Evolutionary conservation across 495 filamentous ascomycete species (phyloP), one percentile per base, ranked within the genome.

Genomic region (Penicillium bovifimosum): DNA sequence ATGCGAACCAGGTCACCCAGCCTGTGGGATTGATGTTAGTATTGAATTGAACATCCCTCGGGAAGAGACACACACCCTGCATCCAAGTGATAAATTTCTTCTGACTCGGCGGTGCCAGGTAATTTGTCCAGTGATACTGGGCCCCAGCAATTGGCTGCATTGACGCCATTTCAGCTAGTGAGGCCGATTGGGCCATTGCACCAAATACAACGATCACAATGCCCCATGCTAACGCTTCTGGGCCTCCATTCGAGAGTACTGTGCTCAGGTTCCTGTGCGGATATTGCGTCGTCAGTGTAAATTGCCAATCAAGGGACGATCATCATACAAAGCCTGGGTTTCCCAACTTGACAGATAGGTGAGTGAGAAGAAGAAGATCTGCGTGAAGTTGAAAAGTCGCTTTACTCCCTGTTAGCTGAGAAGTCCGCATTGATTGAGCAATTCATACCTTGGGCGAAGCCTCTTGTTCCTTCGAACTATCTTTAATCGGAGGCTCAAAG

Each of bases 51-150:
- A 5, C 3, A 50, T 3, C 5, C 14, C 6, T 39, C 8, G 11
- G 27, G 11, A 16, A 26, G 4, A 20, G 4, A 20, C 2, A 31
- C 43, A n/a, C 34, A 66, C 60, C 71, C 18, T 62, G 61, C 39
- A 65, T 55, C 51, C 72, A 76, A 13, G 61, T 69, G 29, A 73
- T 53, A 11, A 60, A 57, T 36, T 63, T 71, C 57, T 65, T 40
- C 20, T 48, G 40, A 3, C 14, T 28, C 0, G 27, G 28, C 5
- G 56, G 50, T n/a, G 60, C 48, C 14, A 57, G 38, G 52, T 74
- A 66, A 35, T 64, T 68, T 3, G 72, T 68, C 76, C 73, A 77
- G 34, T 68, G 65, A 42, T 61, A 70, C 34, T 70, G 65, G 7
- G 63, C 65, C 26, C 68, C 62, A 4, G 56, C 55, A 32, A 63